Evolutionary conservation across 2,329 filamentous ascomycete genomes (phyloP).

Genomic region (Macrophomina pseudophaseolina): DNA sequence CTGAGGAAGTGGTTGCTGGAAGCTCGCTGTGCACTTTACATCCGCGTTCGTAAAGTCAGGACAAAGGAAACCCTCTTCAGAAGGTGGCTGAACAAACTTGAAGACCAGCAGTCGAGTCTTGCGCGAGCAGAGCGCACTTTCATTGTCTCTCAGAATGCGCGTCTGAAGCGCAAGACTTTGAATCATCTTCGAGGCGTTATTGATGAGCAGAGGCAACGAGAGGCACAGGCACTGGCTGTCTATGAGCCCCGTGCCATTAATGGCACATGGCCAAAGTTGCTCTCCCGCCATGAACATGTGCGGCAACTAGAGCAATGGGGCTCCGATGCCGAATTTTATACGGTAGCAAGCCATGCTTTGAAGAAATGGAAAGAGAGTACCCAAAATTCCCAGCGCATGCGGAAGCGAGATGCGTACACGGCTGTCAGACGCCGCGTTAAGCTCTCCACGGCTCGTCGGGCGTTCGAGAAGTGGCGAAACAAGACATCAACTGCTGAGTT

Average conservation of each 20-base stretch:
- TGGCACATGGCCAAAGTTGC: conserved; percentile 42
- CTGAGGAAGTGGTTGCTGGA: conserved; percentile 68
- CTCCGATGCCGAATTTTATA: conserved; percentile 61
- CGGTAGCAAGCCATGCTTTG: conserved; percentile 55
- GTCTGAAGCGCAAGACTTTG: conserved; percentile 29
- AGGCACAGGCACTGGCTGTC: conserved; percentile 48
- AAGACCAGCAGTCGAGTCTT: conserved; percentile 36
- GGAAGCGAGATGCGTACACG: conserved; percentile 62
- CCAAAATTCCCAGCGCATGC: conserved; percentile 55
- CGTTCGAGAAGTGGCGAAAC: conserved; percentile 46
- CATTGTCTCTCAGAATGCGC: conserved; percentile 37
- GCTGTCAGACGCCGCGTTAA: conserved; percentile 60
- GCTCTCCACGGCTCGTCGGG: conserved; percentile 54
- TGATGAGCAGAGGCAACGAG: conserved; percentile 34
- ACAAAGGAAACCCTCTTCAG: conserved; percentile 37
- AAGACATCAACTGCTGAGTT: conserved; percentile 32
- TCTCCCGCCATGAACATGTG: conserved; percentile 48
- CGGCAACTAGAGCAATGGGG: conserved; percentile 59
- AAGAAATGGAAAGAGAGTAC: conserved; percentile 59
- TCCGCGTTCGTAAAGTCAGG: conserved; percentile 42
- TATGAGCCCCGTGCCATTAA: conserved; percentile 49
- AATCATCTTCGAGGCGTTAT: conserved; percentile 37
- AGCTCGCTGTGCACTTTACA: conserved; percentile 48
- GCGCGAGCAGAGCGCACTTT: conserved; percentile 40
- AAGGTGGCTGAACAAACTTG: conserved; percentile 37